Evolutionary conservation across 2,329 filamentous ascomycete species (phyloP).

Genomic region (Paradendryphiella salina): DNA sequence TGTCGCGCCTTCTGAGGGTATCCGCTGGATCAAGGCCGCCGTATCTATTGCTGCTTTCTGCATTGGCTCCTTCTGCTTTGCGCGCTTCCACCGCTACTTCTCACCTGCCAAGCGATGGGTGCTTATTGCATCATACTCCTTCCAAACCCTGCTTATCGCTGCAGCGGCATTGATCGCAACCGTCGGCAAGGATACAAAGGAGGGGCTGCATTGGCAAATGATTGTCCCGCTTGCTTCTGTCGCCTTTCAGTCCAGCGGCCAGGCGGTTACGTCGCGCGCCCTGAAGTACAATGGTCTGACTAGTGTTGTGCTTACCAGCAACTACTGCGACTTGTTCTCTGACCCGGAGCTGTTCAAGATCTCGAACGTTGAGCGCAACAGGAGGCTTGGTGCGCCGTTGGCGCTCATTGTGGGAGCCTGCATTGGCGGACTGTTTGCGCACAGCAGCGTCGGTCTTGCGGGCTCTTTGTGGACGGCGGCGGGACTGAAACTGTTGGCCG

Average conservation of each 20-base stretch:
- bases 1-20: constrained; percentile 56
- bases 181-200: constrained; percentile 44
- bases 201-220: constrained; percentile 54
- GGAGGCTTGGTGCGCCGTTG: constrained; percentile 55
- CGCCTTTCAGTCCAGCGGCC: constrained; percentile 76
- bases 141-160: constrained; percentile 50
- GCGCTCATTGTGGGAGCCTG: constrained; percentile 59
- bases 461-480: constrained; percentile 56
- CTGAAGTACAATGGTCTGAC: constrained; percentile 72
- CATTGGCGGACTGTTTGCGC: constrained; percentile 59
- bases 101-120: constrained; percentile 67
- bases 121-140: constrained; percentile 53
- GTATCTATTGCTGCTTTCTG: constrained; percentile 72
- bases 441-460: constrained; percentile 55
- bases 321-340: constrained; percentile 79
- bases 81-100: constrained; percentile 66
- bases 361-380: constrained; percentile 58
- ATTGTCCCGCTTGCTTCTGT: constrained; percentile 69
- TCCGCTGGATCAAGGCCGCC: constrained; percentile 72
- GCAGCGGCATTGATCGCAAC: constrained; percentile 51
- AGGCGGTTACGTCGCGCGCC: constrained; percentile 73
- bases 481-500: constrained; percentile 46
- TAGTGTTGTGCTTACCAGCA: constrained; percentile 77
- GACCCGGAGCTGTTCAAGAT: constrained; percentile 58
- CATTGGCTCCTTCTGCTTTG: constrained; percentile 71